These are phyloP conservation scores for Rhizopogon vesiculosus DNA, from an alignment of 768 basidiomycete genomes.

Conservation along the genomic window DNA sequence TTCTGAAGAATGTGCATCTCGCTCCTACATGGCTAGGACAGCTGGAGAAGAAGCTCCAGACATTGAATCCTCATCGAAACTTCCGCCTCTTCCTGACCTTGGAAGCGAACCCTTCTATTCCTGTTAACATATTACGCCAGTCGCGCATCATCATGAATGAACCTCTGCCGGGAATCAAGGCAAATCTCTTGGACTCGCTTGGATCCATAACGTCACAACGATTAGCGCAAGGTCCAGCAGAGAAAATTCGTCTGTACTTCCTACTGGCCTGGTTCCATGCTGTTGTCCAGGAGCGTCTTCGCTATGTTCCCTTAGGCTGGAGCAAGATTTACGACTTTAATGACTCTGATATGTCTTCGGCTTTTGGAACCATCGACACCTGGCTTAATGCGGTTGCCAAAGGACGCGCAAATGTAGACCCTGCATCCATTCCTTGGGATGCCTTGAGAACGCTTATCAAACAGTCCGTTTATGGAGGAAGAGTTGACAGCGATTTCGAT, in stretches of 20 bases:
- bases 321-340: slow-evolving; percentile 98
- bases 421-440: slow-evolving; percentile 89
- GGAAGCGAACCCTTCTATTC: slow-evolving; percentile 93
- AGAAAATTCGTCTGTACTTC: slow-evolving; percentile 93
- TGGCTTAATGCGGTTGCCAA: slow-evolving; percentile 82
- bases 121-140: slow-evolving; percentile 94
- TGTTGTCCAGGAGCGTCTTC: slow-evolving; percentile 92
- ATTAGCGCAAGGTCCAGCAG: slow-evolving; percentile 81
- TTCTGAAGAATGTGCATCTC: slow-evolving; percentile 96
- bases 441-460: slow-evolving; percentile 92
- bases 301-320: slow-evolving; percentile 96
- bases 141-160: slow-evolving; percentile 99
- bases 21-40: slow-evolving; percentile 95
- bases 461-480: slow-evolving; percentile 92
- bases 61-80: slow-evolving; percentile 78
- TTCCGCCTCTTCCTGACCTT: slow-evolving; percentile 98
- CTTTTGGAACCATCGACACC: slow-evolving; percentile 85
- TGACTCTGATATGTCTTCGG: slow-evolving; percentile 94
- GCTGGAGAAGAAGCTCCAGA: slow-evolving; percentile 94
- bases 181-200: slow-evolving; percentile 90
- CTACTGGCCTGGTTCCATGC: slow-evolving; percentile 99
- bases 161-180: slow-evolving; percentile 94
- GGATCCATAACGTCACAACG: slow-evolving; percentile 66
- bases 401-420: slow-evolving; percentile 90
- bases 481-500: slow-evolving; percentile 94